phyloP scores from a whole-genome alignment of 352 stramenopile genomes.

The Phytophthora podocarpi region DNA sequence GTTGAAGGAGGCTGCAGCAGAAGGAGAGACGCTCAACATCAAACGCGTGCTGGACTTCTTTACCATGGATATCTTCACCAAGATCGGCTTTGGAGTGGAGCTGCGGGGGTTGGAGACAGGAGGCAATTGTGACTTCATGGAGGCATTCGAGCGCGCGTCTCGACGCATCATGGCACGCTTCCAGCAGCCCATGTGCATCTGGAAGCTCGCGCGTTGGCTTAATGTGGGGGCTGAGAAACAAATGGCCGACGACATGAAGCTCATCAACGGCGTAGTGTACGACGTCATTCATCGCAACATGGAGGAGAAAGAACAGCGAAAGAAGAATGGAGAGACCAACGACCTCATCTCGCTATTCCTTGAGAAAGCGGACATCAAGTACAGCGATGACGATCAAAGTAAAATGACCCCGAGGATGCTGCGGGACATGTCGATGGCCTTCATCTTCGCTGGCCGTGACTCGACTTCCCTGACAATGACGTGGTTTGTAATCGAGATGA shows the following conservation, averaged over 20 bases:
- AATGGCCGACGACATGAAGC: conserved; percentile 30
- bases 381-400: conserved; percentile 8
- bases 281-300: conserved; percentile 28
- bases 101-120: conserved; percentile 45
- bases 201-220: conserved; percentile 42
- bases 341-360: conserved; percentile 58
- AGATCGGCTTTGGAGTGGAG: conserved; percentile 74
- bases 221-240: conserved; percentile 30
- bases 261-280: conserved; percentile 32
- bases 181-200: conserved; percentile 41
- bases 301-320: conserved; percentile 15
- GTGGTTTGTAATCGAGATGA: conserved; percentile 84
- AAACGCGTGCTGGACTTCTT: conserved; percentile 61
- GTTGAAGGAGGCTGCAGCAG: conserved; percentile 16
- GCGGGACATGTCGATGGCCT: conserved; percentile 76
- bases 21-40: conserved; percentile 40
- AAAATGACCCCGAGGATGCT: conserved; percentile 42
- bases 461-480: conserved; percentile 74
- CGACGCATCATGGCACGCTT: conserved; percentile 43
- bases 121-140: conserved; percentile 34
- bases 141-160: conserved; percentile 44
- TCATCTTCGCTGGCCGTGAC: conserved; percentile 78
- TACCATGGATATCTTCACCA: conserved; percentile 74
- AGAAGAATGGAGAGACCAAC: conserved; percentile 26
- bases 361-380: conserved; percentile 18